A percentile compares a stretch with the other conserved stretches of the same genome.
Conservation (phyloP, 345 rosid species). For the Rhizophora mangle region DNA sequence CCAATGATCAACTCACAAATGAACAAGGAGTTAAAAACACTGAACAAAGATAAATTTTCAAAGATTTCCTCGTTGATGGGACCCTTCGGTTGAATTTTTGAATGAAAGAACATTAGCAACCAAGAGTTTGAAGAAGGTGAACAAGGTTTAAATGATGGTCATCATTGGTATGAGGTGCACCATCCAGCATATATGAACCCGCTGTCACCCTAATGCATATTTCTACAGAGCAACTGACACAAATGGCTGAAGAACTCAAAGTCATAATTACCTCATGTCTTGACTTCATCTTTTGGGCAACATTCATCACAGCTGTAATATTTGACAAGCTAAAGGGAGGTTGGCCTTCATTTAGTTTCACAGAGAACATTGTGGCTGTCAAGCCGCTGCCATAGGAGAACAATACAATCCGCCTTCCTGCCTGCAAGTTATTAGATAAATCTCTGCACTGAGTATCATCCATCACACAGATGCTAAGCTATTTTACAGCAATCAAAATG, state of each 20-base stretch:
- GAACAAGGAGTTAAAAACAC: too few species aligned
- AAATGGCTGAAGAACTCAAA: neutral
- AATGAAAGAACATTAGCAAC: too few species aligned
- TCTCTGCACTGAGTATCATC: neutral
- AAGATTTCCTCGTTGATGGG: neutral
- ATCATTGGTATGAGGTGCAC: too few species aligned
- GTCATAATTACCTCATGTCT: constrained; percentile 74
- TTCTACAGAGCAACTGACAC: too few species aligned
- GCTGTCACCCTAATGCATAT: neutral
- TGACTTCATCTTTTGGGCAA: constrained; percentile 65
- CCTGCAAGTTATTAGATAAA: constrained; percentile 36
- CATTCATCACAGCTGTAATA: constrained; percentile 70
- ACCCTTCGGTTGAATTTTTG: too few species aligned
- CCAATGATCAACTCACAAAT: neutral
- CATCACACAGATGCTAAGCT: constrained; percentile 2
- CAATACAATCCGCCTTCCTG: constrained; percentile 69
- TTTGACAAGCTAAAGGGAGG: constrained; percentile 76
- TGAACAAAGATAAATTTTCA: neutral
- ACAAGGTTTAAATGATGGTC: too few species aligned
- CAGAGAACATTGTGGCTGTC: constrained; percentile 89
- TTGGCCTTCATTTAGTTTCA: constrained; percentile 57
- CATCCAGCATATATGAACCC: too few species aligned
- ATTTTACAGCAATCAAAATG: neutral
- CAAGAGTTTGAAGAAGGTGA: too few species aligned
- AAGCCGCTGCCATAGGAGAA: constrained; percentile 98